These are phyloP conservation scores for Exophiala dermatitidis DNA, from an alignment of 2,329 filamentous ascomycete species.

Conservation along the genomic window DNA sequence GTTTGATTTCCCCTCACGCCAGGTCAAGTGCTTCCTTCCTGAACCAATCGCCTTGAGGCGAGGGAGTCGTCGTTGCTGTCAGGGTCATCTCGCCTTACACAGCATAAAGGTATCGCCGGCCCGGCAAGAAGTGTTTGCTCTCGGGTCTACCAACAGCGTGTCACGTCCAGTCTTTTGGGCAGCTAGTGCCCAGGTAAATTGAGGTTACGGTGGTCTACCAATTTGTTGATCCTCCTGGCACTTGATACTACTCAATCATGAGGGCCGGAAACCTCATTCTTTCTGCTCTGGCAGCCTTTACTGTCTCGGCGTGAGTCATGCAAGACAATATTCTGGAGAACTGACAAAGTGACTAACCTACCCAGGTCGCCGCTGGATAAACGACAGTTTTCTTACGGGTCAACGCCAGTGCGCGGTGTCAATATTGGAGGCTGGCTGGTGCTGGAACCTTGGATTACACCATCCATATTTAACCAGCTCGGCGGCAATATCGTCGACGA, in stretches of 20 bases:
- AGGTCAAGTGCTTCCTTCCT: conserved; percentile 1
- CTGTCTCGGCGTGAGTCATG: conserved; percentile 17
- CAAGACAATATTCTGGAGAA: neutral
- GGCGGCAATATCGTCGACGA: conserved; percentile 49
- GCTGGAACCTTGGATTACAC: conserved; percentile 58
- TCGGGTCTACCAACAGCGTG: neutral
- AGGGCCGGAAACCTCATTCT: conserved; percentile 13
- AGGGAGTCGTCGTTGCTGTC: neutral
- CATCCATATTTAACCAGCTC: conserved; percentile 50
- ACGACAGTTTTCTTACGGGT: conserved; percentile 22
- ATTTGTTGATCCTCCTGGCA: neutral
- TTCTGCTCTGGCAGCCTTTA: conserved; percentile 13
- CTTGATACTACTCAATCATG: conserved; percentile 2
- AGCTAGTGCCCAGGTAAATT: neutral
- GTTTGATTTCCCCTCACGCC: neutral
- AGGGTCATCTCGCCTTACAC: neutral
- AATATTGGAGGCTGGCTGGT: conserved; percentile 61
- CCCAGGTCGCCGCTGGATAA: conserved; percentile 20
- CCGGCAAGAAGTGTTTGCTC: neutral
- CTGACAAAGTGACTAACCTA: neutral
- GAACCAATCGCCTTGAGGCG: neutral
- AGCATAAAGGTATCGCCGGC: conserved; percentile 1
- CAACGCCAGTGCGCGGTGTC: conserved; percentile 43
- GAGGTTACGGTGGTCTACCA: neutral
- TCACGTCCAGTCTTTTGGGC: no score